phyloP scores from a whole-genome alignment of 23 red algal species.

The Pyropia yezoensis region DNA sequence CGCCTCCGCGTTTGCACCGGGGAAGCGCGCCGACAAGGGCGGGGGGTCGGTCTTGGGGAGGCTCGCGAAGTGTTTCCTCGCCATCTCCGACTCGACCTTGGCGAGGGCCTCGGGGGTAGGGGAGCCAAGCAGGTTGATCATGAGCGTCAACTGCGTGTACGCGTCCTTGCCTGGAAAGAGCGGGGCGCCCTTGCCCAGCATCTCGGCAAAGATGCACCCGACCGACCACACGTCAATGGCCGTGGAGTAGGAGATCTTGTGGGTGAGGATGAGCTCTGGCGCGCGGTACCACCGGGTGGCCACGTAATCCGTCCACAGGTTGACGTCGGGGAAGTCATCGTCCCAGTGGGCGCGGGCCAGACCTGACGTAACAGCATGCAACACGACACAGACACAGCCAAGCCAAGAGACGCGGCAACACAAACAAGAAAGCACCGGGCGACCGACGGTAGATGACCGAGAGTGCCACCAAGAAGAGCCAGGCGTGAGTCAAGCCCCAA shows the following conservation, averaged over 20 bases:
- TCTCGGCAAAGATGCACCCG: slow-evolving; percentile 96
- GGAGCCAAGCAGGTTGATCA: slow-evolving; percentile 65
- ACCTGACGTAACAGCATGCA: neutral
- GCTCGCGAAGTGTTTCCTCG: slow-evolving; percentile 47
- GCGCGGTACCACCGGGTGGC: slow-evolving; percentile 98
- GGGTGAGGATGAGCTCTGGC: slow-evolving; percentile 92
- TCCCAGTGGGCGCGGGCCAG: slow-evolving; percentile 77
- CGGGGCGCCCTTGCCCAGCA: slow-evolving; percentile 76
- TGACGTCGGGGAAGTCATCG: slow-evolving; percentile 52
- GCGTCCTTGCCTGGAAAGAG: slow-evolving; percentile 87
- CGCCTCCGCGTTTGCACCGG: slow-evolving; percentile 56
- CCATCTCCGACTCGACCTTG: slow-evolving; percentile 46
- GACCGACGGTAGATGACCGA: too few relatives aligned
- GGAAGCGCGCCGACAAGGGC: slow-evolving; percentile 66
- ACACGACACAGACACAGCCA: neutral
- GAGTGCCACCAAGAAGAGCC: too few relatives aligned
- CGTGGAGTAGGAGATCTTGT: slow-evolving; percentile 79
- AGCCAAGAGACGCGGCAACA: neutral
- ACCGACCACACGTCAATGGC: slow-evolving; percentile 98
- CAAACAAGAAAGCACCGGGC: too few relatives aligned
- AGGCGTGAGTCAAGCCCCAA: too few relatives aligned
- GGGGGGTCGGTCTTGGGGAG: slow-evolving; percentile 22
- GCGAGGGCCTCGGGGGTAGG: slow-evolving; percentile 63
- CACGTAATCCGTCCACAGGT: slow-evolving; percentile 98
- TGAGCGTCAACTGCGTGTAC: slow-evolving; percentile 80